Evolutionary conservation across 305 asterid species (phyloP).

Genomic region (Stenogyne calaminthoides): DNA sequence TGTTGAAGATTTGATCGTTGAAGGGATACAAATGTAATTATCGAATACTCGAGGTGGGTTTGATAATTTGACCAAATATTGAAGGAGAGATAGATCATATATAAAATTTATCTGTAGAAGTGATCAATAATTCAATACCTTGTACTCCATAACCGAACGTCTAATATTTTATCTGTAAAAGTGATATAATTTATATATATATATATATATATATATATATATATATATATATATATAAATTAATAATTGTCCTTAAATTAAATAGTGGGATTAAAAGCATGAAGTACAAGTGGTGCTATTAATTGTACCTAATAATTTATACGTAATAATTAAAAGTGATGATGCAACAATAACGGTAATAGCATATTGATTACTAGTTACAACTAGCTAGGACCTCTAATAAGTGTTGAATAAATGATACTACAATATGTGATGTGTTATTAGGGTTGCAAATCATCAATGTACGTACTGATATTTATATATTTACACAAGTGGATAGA

Average conservation of each 20-base stretch:
- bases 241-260: not conserved
- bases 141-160: no score
- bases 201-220: not conserved
- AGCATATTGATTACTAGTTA: not conserved
- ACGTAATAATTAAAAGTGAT: not conserved
- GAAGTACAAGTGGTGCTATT: not conserved
- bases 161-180: not conserved
- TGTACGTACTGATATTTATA: not conserved
- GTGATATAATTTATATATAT: not conserved
- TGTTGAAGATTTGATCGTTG: not conserved
- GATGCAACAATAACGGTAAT: constrained; percentile 8
- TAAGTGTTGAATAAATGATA: not conserved
- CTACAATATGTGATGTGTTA: not conserved
- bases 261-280: not conserved
- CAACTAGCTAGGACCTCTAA: constrained; percentile 15
- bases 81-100: no score
- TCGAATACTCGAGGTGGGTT: not conserved
- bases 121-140: no score
- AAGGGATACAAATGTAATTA: not conserved
- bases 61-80: not conserved
- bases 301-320: not conserved
- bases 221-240: not conserved
- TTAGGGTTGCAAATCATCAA: not conserved
- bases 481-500: not conserved
- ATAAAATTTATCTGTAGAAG: no score